These are phyloP conservation scores for Vigna mungo DNA, from an alignment of 306 rosid genomes.

Conservation along the genomic window DNA sequence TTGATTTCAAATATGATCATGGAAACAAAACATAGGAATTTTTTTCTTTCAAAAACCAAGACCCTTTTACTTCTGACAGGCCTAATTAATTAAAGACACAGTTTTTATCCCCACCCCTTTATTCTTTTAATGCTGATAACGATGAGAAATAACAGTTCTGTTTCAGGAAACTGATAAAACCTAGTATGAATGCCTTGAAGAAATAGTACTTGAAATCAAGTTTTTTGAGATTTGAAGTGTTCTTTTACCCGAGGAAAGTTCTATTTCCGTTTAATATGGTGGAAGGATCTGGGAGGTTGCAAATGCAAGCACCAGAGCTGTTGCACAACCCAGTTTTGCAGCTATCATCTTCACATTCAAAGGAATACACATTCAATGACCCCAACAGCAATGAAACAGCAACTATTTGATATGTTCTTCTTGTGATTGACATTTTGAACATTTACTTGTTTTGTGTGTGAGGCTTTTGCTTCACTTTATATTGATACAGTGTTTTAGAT, in stretches of 20 bases:
- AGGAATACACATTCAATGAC: conserved; percentile 34
- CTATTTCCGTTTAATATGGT: conserved; percentile 51
- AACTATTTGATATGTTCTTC: conserved; percentile 22
- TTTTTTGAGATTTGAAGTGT: neutral
- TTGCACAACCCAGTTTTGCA: conserved; percentile 48
- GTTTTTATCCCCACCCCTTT: neutral
- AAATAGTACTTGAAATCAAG: neutral
- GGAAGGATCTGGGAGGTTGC: conserved; percentile 46
- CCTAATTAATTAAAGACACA: neutral
- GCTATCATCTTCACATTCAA: conserved; percentile 36
- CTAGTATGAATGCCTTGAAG: neutral
- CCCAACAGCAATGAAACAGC: conserved; percentile 38
- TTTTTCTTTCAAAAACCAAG: neutral
- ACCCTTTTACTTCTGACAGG: neutral
- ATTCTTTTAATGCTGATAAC: neutral
- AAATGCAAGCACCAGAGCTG: conserved; percentile 38
- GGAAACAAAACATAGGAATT: neutral
- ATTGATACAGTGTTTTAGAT: neutral
- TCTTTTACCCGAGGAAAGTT: conserved; percentile 41
- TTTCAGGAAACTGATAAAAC: neutral
- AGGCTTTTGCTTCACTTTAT: conserved; percentile 1
- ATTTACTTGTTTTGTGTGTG: conserved; percentile 2
- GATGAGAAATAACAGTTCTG: conserved; percentile 2
- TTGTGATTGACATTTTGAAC: conserved; percentile 41
- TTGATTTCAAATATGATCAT: neutral